Evolutionary conservation across 2,329 filamentous ascomycete species (phyloP).

Genomic region (Phialocephala sp.): DNA sequence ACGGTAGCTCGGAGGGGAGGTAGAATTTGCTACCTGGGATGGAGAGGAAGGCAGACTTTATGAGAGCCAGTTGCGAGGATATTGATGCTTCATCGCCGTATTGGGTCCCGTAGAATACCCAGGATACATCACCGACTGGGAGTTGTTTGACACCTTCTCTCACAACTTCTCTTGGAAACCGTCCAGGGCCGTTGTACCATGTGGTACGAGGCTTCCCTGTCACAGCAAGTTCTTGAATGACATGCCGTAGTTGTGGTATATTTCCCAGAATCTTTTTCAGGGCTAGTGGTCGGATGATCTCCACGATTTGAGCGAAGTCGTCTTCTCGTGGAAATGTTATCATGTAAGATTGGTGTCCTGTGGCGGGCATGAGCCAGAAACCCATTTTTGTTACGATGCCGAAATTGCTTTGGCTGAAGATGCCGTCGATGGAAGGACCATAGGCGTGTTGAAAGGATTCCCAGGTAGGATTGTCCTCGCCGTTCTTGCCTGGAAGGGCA

Average conservation of each 20-base stretch:
- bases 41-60: constrained; percentile 37
- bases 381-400: constrained; percentile 62
- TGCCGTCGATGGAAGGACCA: constrained; percentile 49
- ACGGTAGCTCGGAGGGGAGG: constrained; percentile 42
- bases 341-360: constrained; percentile 51
- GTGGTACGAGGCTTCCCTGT: constrained; percentile 39
- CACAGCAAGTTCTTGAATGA: constrained; percentile 42
- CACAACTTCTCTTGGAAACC: constrained; percentile 41
- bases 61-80: constrained; percentile 37
- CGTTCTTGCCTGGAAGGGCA: constrained; percentile 47
- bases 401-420: constrained; percentile 58
- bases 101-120: constrained; percentile 43
- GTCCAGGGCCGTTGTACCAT: constrained; percentile 37
- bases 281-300: constrained; percentile 49
- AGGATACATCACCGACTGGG: constrained; percentile 39
- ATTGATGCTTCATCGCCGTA: constrained; percentile 40
- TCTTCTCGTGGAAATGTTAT: constrained; percentile 55
- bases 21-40: constrained; percentile 43
- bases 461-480: constrained; percentile 47
- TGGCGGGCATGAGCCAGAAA: constrained; percentile 58
- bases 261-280: constrained; percentile 40
- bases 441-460: constrained; percentile 48
- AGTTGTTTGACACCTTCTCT: constrained; percentile 39
- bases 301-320: constrained; percentile 53
- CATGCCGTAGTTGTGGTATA: constrained; percentile 42